Base-by-base conservation (phyloP, 2,329 filamentous ascomycete genomes). In the Aspergillus ochraceus region DNA sequence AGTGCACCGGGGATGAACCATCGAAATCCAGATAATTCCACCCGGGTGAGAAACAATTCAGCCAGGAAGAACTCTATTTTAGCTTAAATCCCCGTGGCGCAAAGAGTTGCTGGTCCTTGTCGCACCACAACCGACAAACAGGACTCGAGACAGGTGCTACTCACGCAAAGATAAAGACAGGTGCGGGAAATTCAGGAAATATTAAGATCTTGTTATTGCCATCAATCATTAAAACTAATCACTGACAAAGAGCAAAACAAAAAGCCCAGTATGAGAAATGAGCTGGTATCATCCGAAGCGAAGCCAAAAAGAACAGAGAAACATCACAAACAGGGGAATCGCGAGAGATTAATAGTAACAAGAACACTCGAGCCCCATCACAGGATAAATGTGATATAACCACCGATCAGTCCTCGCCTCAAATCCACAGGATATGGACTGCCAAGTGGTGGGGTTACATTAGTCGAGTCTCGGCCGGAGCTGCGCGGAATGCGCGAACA, bases 261-360 rank as follows among this genome's bases (percentile, higher is more conserved):
- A 64, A 68, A 68, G 69, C 71, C 68, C 66, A 68, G 62, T 63
- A 67, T 66, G 65, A 68, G 63, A 68, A 64, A 70, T 71, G 69
- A 74, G 71, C 69, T 74, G 74, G 74, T 76, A 76, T 76, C 74
- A 75, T 72, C 67, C 65, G 68, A 68, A 64, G 57, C 63, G 61
- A 65, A 64, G 65, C 57, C 36, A 42, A 42, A 42, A n/a, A 42
- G 17, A 42, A 42, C 14, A 42, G 3, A 52, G 52, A 46, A 58
- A 60, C 49, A 57, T 62, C 61, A 46, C 52, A 53, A 65, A 60
- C 58, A 63, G 36, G 36, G 36, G 61, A 39, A 47, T 26, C 54
- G 57, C 50, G 60, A 65, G 49, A 58, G 55, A 60, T 51, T 56
- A 58, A 60, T 56, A 55, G 55, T 54, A 57, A 60, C 53, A 56